Conservation (phyloP, 331 rosid genomes). For the Stylosanthes scabra region DNA sequence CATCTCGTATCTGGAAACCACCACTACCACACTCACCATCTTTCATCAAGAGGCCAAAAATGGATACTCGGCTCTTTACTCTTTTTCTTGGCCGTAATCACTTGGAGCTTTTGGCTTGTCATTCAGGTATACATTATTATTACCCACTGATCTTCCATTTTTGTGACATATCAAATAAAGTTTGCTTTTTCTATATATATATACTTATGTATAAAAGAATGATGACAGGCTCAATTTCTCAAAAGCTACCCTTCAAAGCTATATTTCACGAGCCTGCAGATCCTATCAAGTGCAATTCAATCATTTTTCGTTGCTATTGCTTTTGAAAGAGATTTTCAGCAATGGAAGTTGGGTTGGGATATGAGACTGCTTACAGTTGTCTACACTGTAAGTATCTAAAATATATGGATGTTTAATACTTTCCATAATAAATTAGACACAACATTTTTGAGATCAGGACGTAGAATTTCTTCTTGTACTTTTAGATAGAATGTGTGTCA, state of each 20-base stretch:
- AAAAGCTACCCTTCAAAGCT: constrained; percentile 62
- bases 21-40: constrained; percentile 26
- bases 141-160: not conserved
- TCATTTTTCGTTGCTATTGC: constrained; percentile 61
- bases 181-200: too few relatives aligned
- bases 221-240: constrained; percentile 56
- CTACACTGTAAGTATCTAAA: constrained; percentile 47
- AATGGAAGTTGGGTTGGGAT: constrained; percentile 76
- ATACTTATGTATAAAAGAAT: not conserved
- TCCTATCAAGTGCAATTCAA: constrained; percentile 57
- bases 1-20: constrained; percentile 10
- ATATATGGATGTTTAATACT: not conserved
- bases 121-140: constrained; percentile 40
- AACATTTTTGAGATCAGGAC: too few relatives aligned
- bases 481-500: too few relatives aligned
- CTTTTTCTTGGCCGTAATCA: constrained; percentile 44
- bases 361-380: constrained; percentile 45
- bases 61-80: constrained; percentile 67
- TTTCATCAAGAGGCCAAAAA: constrained; percentile 39
- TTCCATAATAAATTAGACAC: not conserved
- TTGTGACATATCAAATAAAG: not conserved
- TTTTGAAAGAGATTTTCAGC: constrained; percentile 59
- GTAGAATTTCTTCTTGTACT: too few relatives aligned
- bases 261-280: constrained; percentile 50
- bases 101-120: constrained; percentile 58